A percentile compares a stretch with the other conserved stretches of the same genome.
phyloP scores from a whole-genome alignment of 495 filamentous ascomycete species.

The Poronia punctata region DNA sequence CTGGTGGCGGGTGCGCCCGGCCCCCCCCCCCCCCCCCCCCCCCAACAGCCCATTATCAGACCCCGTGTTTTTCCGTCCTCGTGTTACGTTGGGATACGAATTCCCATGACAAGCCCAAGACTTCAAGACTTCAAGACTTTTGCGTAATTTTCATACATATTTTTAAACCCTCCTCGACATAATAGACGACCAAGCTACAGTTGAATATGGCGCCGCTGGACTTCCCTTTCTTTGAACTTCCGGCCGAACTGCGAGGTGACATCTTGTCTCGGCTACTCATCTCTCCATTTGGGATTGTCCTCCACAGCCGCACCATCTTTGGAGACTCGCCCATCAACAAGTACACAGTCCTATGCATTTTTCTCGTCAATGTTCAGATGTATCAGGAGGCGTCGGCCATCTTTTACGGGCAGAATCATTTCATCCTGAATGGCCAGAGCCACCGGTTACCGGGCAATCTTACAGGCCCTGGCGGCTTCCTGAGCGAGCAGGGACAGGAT shows the following conservation, averaged over 20 bases:
- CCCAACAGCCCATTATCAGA: too few relatives aligned
- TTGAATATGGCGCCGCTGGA: slow-evolving; percentile 1
- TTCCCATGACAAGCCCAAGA: too few relatives aligned
- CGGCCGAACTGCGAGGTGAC: slow-evolving; percentile 63
- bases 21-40: too few relatives aligned
- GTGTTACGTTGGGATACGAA: too few relatives aligned
- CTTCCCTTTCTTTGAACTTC: slow-evolving; percentile 54
- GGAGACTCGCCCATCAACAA: not conserved
- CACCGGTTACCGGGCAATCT: slow-evolving; percentile 21
- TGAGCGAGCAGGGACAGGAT: slow-evolving; percentile 15
- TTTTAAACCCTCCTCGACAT: too few relatives aligned
- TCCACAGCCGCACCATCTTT: slow-evolving; percentile 17
- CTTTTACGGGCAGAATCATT: slow-evolving; percentile 28
- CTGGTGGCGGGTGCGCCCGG: too few relatives aligned
- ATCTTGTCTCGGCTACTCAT: slow-evolving; percentile 48
- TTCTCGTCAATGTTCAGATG: slow-evolving; percentile 27
- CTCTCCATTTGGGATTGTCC: slow-evolving; percentile 16
- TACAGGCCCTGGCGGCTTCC: slow-evolving; percentile 14
- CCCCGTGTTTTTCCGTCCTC: too few relatives aligned
- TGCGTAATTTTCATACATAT: not conserved
- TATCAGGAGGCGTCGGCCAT: slow-evolving; percentile 27
- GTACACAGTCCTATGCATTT: slow-evolving; percentile 15
- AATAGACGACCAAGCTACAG: not conserved
- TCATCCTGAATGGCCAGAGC: slow-evolving; percentile 22
- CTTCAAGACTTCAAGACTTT: too few relatives aligned